Evolutionary conservation across 768 basidiomycete genomes (phyloP), one percentile per base, ranked within the genome.

Genomic region (Boletus rubroflammeus): DNA sequence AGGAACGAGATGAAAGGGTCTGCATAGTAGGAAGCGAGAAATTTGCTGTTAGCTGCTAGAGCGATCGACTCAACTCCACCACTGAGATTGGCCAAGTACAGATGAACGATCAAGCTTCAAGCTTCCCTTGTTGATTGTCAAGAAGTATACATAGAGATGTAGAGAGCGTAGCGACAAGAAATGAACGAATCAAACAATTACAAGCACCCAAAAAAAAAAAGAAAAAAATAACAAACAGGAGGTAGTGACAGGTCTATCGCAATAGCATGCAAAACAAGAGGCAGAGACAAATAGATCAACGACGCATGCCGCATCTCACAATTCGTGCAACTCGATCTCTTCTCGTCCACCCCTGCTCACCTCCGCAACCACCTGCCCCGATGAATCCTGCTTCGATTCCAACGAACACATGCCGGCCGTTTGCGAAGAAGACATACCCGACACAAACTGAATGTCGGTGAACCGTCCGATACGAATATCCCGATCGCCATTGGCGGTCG

Each of bases 261-360:
- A 36, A 36, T 36, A 9, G 17, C 36, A 38, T 38, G 36, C n/a
- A 38, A 38, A 7, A 38, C 36, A 38, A 38, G 9, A n/a, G 4
- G n/a, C 36, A 38, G 36, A 38, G 36, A 38, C 36, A 39, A 23
- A 9, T 4, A 51, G 17, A 35, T 13, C 3, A 14, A 23, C 7
- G 8, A 31, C 8, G 9, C 11, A 45, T 29, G 2, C 29, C 23
- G n/a, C 15, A 6, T 6, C 34, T 39, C 36, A 53, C 11, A 51
- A n/a, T 36, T 44, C 55, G 35, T 23, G 26, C 56, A 55, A 34
- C 35, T 60, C 59, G 15, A 60, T 56, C n/a, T 55, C 47, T 43
- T 93, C 25, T 82, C 89, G 23, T 82, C 85, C 15, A 6, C 2
- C 15, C 3, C 31, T 31, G 0, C 5, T 0, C 91, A 96, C 71